These are phyloP conservation scores for Fusarium mangiferae DNA, from an alignment of 2,329 filamentous ascomycete genomes.

Conservation along the genomic window DNA sequence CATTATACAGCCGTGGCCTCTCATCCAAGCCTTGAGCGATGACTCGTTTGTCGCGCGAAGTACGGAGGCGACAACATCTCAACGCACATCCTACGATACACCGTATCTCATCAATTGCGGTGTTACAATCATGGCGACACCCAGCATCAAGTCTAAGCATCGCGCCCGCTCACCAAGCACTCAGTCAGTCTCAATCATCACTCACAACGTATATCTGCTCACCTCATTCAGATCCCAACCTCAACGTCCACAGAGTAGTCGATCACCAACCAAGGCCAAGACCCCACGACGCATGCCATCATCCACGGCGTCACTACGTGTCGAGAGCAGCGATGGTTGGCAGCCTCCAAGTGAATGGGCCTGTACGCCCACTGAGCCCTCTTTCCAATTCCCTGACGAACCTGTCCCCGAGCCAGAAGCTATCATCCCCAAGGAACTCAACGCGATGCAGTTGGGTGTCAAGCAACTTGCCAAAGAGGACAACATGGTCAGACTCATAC, in stretches of 20 bases:
- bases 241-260: slow-evolving; percentile 11
- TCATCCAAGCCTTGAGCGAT: slow-evolving; percentile 26
- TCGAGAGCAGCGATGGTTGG: slow-evolving; percentile 16
- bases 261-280: background rate
- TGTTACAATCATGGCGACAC: slow-evolving; percentile 24
- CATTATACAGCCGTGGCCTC: slow-evolving; percentile 11
- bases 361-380: slow-evolving; percentile 20
- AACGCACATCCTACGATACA: slow-evolving; percentile 4
- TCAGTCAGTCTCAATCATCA: background rate
- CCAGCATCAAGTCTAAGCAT: background rate
- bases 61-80: slow-evolving; percentile 23
- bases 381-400: background rate
- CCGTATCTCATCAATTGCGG: slow-evolving; percentile 22
- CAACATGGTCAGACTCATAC: slow-evolving; percentile 14
- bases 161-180: background rate
- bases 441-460: slow-evolving; percentile 12
- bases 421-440: background rate
- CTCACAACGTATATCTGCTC: background rate
- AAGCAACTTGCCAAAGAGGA: slow-evolving; percentile 9
- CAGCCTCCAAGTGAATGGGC: slow-evolving; percentile 22
- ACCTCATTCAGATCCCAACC: slow-evolving; percentile 9
- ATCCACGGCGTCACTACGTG: background rate
- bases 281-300: slow-evolving; percentile 20
- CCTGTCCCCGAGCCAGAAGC: background rate
- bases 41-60: slow-evolving; percentile 31